A percentile compares a stretch with the other conserved stretches of the same genome.
These are phyloP conservation scores for Cryptomeria japonica DNA, from an alignment of 75 land plant genomes.

Conservation along the genomic window DNA sequence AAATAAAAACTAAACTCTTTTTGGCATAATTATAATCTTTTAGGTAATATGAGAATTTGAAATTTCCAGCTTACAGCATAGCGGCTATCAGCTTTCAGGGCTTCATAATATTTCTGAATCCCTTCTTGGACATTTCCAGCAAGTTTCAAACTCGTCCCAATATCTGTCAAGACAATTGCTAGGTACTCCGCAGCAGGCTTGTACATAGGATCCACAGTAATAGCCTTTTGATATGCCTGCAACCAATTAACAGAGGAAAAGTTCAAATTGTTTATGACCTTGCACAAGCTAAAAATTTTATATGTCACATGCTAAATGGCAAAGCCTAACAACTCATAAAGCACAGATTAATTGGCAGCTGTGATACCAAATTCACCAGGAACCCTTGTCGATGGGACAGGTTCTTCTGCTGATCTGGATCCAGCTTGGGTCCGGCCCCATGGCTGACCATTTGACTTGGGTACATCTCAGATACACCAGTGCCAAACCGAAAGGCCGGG, in stretches of 20 bases:
- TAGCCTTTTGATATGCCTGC: slow-evolving; percentile 93
- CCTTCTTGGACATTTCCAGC: slow-evolving; percentile 96
- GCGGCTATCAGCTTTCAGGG: slow-evolving; percentile 76
- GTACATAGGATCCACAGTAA: slow-evolving; percentile 75
- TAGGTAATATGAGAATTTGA: background rate
- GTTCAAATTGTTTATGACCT: background rate
- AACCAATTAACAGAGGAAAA: slow-evolving; percentile 5
- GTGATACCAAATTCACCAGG: too few relatives aligned
- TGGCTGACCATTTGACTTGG: too few relatives aligned
- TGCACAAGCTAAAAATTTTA: background rate
- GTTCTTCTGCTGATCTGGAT: too few relatives aligned
- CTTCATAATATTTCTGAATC: slow-evolving; percentile 93
- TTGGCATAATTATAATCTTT: background rate
- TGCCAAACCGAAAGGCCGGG: too few relatives aligned
- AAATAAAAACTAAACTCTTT: background rate
- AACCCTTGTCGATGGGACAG: too few relatives aligned
- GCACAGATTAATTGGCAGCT: background rate
- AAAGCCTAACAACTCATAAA: background rate
- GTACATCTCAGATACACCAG: too few relatives aligned
- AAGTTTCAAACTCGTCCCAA: slow-evolving; percentile 96
- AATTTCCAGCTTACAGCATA: slow-evolving; percentile 78
- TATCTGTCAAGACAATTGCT: slow-evolving; percentile 91
- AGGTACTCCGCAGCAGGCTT: slow-evolving; percentile 94
- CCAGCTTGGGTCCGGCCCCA: too few relatives aligned
- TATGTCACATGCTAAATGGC: background rate